Percentiles rank a stretch among this genome's conserved stretches.
Evolutionary conservation across 176 grass and related monocot genomes (phyloP).

Genomic region (Triticum timopheevii): DNA sequence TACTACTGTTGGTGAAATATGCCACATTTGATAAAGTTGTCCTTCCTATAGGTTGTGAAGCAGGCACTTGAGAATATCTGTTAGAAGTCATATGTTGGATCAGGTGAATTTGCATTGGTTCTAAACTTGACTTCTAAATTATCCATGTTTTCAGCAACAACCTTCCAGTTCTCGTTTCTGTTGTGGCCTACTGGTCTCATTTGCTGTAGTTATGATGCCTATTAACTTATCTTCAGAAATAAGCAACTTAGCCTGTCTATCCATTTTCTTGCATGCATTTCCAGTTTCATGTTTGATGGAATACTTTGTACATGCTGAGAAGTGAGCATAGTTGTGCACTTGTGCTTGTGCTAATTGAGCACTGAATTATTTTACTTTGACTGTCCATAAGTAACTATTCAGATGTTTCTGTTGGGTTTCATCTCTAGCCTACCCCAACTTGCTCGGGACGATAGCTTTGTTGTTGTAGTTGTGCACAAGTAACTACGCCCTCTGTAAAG

Average conservation of each 20-base stretch:
- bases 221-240: not conserved
- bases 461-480: no score
- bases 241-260: not conserved
- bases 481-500: no score
- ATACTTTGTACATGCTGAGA: not conserved
- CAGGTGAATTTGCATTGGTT: not conserved
- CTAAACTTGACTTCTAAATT: not conserved
- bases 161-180: not conserved
- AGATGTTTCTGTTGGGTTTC: no score
- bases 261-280: not conserved
- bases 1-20: not conserved
- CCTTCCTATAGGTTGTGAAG: not conserved
- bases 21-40: not conserved
- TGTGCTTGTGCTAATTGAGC: not conserved
- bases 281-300: not conserved
- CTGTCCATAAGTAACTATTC: not conserved
- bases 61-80: not conserved
- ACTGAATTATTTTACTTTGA: not conserved
- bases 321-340: not conserved
- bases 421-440: no score
- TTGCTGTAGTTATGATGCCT: not conserved
- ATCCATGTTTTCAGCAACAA: not conserved
- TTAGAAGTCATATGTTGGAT: not conserved
- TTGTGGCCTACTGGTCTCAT: not conserved
- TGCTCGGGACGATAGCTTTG: no score